Evolutionary conservation across 148 eudicot species (phyloP), one percentile per base, ranked within the genome.

Genomic region (Bassia scoparia): DNA sequence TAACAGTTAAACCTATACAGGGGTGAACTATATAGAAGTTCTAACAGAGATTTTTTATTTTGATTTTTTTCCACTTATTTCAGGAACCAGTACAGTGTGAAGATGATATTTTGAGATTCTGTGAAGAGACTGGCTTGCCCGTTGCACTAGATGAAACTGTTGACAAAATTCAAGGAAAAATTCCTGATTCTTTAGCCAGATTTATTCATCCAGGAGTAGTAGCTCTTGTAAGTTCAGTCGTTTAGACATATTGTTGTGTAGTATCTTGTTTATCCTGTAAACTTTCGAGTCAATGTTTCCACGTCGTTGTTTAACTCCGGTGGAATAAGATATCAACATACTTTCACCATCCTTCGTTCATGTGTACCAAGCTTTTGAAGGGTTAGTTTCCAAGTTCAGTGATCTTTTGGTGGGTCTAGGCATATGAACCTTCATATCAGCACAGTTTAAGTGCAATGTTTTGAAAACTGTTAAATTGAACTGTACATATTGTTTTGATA

Each of bases 131-230:
- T 76, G 88, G 91, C 59, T 41, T 96, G 78, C 95, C 92, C 76
- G 92, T 96, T 73, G 99, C 97, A 74, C 86, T 96, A 76, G 99
- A 96, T 82, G 99, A 96, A 85, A 92, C 94, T 33, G 72, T 92
- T 13, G 93, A 86, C 81, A 76, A 73, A 62, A 82, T 85, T 72
- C 81, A 81, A 60, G 89, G 81, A 81, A 80, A 85, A 70, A 79
- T 82, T 77, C 70, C 83, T 75, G 84, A 86, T 70, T 77, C 65
- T 60, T 85, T 96, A 69, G 80, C 82, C 74, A 86, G 89, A 76
- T 92, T 82, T 79, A 72, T 62, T 50, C 97, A 96, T 78, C 62
- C 90, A n/a, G 96, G 96, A 84, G 75, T 96, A 53, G 89, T 81
- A 78, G 96, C 99, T 81, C 79, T 96, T 67, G 99, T 96, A 87